Evolutionary conservation across 495 filamentous ascomycete species (phyloP), one percentile per base, ranked within the genome.

Genomic region (Aspergillus ellipticus): DNA sequence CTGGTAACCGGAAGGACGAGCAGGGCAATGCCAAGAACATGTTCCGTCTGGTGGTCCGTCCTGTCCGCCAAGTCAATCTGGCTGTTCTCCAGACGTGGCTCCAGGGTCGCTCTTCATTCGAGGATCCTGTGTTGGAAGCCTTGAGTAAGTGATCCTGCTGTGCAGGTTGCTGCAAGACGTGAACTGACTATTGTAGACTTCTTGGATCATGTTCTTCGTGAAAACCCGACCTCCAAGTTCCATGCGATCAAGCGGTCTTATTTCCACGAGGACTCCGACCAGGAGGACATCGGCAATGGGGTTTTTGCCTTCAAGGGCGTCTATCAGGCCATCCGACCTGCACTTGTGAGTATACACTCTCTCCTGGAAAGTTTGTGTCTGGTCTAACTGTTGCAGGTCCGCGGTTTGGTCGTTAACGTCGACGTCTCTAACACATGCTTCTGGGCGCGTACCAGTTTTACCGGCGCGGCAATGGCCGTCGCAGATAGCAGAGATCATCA

Each of bases 161-260:
- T 13, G 4, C 9, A 1, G 39, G 22, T 13, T 56, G 5, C 33
- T 31, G 10, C 8, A 9, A 46, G 19, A 33, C 16, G 6, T 42
- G 45, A 19, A 52, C 61, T 74, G 53, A 74, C 47, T 47, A 20
- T 52, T 19, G 49, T 31, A 77, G 81, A 88, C 66, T 95, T 96
- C 69, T 74, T 97, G 2, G 93, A 98, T 57, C 94, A 98, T 65
- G 73, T 90, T 17, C 70, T 98, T 35, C 90, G 93, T 11, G 85
- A 96, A 70, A 71, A 65, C 2, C 90, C 94, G 0, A 83, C 84
- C 0, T 74, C 80, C 56, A 68, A 74, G 6, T 85, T 85, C 62
- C 78, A 82, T 1, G 72, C 80, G 0, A 84, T 95, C 63, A 91
- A 88, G 67, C 87, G 90, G 20, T 87, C 82, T 1, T 95, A 94